Evolutionary conservation across 345 rosid species (phyloP).

Genomic region (Hibiscus trionum): DNA sequence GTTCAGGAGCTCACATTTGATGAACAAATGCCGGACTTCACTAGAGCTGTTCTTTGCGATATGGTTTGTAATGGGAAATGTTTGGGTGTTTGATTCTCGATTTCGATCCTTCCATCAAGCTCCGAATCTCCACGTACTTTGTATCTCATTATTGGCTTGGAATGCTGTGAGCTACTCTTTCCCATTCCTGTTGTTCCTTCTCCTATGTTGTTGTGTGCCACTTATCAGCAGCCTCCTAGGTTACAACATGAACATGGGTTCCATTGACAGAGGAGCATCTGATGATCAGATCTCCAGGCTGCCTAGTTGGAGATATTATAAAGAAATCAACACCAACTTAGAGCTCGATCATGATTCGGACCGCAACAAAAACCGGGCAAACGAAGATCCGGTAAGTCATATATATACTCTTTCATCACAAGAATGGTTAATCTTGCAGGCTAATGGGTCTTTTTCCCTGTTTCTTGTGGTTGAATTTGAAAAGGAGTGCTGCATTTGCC

Average conservation of each 20-base stretch:
- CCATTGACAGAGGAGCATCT: constrained; percentile 71
- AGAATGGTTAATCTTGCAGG: neutral
- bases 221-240: constrained; percentile 71
- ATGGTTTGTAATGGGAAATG: constrained; percentile 99
- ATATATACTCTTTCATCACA: neutral
- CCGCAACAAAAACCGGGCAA: neutral
- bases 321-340: constrained; percentile 30
- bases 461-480: neutral
- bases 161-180: constrained; percentile 86
- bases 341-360: constrained; percentile 22
- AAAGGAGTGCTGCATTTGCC: constrained; percentile 94
- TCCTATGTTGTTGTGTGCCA: constrained; percentile 86
- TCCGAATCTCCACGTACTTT: constrained; percentile 81
- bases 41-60: constrained; percentile 98
- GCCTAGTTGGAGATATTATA: constrained; percentile 74
- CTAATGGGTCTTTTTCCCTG: neutral
- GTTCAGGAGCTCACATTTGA: constrained; percentile 64
- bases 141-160: constrained; percentile 85
- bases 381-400: constrained; percentile 48
- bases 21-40: constrained; percentile 84
- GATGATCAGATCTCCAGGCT: constrained; percentile 81
- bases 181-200: constrained; percentile 81
- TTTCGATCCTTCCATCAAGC: constrained; percentile 71
- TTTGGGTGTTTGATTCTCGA: constrained; percentile 94
- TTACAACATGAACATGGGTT: constrained; percentile 88